Base-by-base conservation (phyloP, 2,329 filamentous ascomycete genomes). In the Hymenoscyphus occultus region DNA sequence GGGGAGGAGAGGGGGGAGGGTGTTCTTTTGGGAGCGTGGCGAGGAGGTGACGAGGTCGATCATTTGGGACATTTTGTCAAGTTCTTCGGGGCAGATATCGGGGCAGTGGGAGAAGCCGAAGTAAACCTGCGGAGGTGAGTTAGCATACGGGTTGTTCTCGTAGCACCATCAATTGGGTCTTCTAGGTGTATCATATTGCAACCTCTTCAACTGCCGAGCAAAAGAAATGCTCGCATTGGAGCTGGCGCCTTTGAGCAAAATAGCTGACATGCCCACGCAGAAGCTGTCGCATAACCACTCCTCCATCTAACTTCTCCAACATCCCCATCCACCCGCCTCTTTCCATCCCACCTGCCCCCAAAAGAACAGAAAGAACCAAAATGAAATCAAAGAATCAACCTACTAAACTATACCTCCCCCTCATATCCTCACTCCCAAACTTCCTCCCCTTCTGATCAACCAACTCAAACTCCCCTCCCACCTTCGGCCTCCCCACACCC, bases 1-100 rank as follows among this genome's bases (percentile, higher is more conserved):
- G 35, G 94, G 75, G 32, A 74, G 92, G 39, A 88, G 81, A 70
- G 97, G 79, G 0, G 60, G 82, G 72, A 57, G 56, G 14, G 40
- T 39, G 19, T 35, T 6, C 35, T 35, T 35, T 10, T 35, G 35
- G 86, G 81, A 16, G 45, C 81, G 73, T 28, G 78, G 79, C 2
- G 67, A 64, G 19, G 67, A 31, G 13, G 68, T 66, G 19, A 89
- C 83, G 6, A 85, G 81, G 75, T 99, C 93, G 75, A 96, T 90
- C 86, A 98, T 97, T 65, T 84, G 84, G n/a, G 94, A 91, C 93
- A 99, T 97, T 82, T 99, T 99, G 81, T 99, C 95, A 73, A 99
- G 89, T 80, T 99, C 95, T 75, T 99, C 95, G 40, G 95, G 95
- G 81, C 95, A 99, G 76, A 99, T 99, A 77, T 99, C 95, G 31